Base-by-base conservation (phyloP, 257 asterid species). In the Coffea eugenioides region DNA sequence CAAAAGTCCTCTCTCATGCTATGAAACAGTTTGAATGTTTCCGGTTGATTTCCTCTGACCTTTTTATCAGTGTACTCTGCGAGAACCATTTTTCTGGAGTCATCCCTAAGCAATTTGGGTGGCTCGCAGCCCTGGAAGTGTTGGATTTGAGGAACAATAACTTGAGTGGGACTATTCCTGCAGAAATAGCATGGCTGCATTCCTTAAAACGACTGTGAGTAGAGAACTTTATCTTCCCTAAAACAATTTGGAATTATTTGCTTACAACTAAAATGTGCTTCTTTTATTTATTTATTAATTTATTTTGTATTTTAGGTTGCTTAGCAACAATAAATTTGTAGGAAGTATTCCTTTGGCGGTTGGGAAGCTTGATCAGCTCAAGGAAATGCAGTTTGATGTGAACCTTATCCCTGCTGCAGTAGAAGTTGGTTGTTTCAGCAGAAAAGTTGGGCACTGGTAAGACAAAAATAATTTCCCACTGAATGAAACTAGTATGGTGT, bases 371-470 rank as follows among this genome's bases (percentile, higher is more conserved):
- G 78, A 83, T 83, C 84, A 83, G 82, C 91, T 92, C 59, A 84
- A 85, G 64, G 90, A 92, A 81, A 70, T 90, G 75, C 89, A 86
- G 81, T 85, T 90, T 74, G 92, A 93, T 83, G 88, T 86, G 78
- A 80, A 82, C 73, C 85, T 89, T 74, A 71, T 90, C 39, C 85
- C 89, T 83, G 77, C 89, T 49, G 82, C 88, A 73, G 83, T 81
- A 79, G 90, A 86, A 78, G 80, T 88, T 78, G 87, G 91, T 77
- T 89, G 93, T 27, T 51, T 84, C 20, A 94, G 89, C 83, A 88
- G 99, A 89, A 96, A 94, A 88, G 80, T 94, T 71, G 97, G 90
- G 34, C 90, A 86, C 80, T 86, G 98, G 98, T 94, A 84, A 85
- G 81, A 54, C 74, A 79, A 18, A 71, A 81, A 21, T 72, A 15